phyloP scores from a whole-genome alignment of 805 yeast genomes.

The Candida tallmaniae region DNA sequence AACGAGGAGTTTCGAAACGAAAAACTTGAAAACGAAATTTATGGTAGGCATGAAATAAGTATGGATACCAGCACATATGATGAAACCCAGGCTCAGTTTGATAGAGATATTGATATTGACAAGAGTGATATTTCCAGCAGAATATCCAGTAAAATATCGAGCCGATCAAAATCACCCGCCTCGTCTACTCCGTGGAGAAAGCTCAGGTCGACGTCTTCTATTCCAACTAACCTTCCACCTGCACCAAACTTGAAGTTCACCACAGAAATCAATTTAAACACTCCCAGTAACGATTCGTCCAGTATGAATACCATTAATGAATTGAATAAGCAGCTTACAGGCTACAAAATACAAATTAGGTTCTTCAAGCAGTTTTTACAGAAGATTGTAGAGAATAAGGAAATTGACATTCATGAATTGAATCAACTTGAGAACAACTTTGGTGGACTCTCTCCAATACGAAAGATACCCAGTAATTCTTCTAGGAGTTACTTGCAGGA shows the following conservation, averaged over 20 bases:
- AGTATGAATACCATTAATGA: conserved; percentile 21
- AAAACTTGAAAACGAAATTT: neutral
- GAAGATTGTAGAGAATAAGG: conserved; percentile 24
- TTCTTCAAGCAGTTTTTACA: conserved; percentile 38
- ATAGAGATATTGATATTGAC: conserved; percentile 18
- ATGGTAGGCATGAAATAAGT: conserved; percentile 5
- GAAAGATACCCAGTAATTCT: conserved; percentile 1
- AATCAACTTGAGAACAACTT: conserved; percentile 6
- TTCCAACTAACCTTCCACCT: conserved; percentile 6
- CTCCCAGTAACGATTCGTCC: conserved; percentile 23
- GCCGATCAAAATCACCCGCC: neutral
- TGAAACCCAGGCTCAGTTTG: conserved; percentile 21
- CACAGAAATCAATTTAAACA: conserved; percentile 13
- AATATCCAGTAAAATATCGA: conserved; percentile 7
- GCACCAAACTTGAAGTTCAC: conserved; percentile 15
- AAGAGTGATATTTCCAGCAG: conserved; percentile 6
- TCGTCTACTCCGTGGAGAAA: conserved; percentile 22
- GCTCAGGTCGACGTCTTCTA: conserved; percentile 17
- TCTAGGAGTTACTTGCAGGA: conserved; percentile 3
- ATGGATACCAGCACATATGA: conserved; percentile 13
- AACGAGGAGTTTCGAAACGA: neutral
- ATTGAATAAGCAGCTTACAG: conserved; percentile 30
- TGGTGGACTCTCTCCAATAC: conserved; percentile 2
- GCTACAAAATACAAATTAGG: conserved; percentile 35
- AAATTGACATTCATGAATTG: conserved; percentile 5